These are phyloP conservation scores for Geotrichum carabidarum DNA, from an alignment of 1,139 yeast species.

Conservation along the genomic window DNA sequence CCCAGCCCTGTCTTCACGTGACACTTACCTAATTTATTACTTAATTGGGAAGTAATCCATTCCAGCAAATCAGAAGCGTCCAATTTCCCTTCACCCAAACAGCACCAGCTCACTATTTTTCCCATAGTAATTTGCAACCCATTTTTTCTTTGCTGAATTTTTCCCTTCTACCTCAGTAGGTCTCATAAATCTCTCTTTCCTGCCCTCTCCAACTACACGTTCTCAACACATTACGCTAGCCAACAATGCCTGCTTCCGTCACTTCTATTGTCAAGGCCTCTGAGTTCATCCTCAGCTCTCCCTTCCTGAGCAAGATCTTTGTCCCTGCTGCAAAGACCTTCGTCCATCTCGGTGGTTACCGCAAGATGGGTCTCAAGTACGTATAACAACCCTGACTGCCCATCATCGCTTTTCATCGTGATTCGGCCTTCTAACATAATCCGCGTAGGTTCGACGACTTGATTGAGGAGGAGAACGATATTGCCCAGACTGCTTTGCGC, in stretches of 20 bases:
- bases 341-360: conserved; percentile 77
- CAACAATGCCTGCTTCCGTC: conserved; percentile 56
- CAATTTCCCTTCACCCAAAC: conserved; percentile 5
- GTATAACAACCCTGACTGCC: conserved; percentile 24
- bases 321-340: conserved; percentile 77
- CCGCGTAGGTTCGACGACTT: conserved; percentile 66
- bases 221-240: background rate
- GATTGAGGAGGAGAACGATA: conserved; percentile 79
- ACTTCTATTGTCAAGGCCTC: conserved; percentile 79
- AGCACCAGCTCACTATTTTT: background rate
- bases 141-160: background rate
- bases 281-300: conserved; percentile 76
- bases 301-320: conserved; percentile 66
- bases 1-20: background rate
- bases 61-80: conserved; percentile 8
- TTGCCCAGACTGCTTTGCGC: conserved; percentile 77
- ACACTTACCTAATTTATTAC: background rate
- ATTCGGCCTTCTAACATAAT: background rate
- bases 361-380: conserved; percentile 81
- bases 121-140: too few relatives aligned
- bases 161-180: background rate
- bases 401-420: background rate
- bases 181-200: background rate
- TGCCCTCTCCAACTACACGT: background rate
- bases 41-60: background rate